Base-by-base conservation (phyloP, 495 filamentous ascomycete genomes). In the Friedmanniomyces endolithicus region DNA sequence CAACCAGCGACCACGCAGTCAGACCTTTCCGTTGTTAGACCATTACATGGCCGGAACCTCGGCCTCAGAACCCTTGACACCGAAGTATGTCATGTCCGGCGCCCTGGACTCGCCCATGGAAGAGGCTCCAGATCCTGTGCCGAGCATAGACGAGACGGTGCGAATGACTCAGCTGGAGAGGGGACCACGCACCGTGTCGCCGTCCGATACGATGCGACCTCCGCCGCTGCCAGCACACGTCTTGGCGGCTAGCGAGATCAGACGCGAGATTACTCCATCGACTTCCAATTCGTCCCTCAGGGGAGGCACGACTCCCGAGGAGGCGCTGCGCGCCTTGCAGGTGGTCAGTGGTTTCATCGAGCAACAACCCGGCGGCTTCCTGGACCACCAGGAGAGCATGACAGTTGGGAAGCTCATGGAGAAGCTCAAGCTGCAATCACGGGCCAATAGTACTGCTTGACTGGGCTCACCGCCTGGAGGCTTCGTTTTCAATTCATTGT, bases 351-450 rank as follows among this genome's bases (percentile, higher is more conserved):
- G 75, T 50, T 97, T 88, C 67, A 86, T 96, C 68, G 77, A 86
- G 59, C 79, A 83, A 44, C 81, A 88, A 61, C 80, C 84, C 1
- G 66, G 78, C 1, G 80, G 78, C 0, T 78, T 83, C 20, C 75
- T 86, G 40, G 84, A 90, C 63, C 83, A 87, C 29, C 81, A 88
- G 65, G 92, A 97, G 57, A 94, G 85, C 67, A 59, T 88, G 49
- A 81, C 82, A 31, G 84, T 98, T 48, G 78, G 86, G 8, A 90
- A 87, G 60, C 70, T 96, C 60, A 90, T 90, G 67, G 85, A 94
- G 68, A 88, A 89, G 65, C 76, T 96, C n/a, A 82, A 84, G 58
- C 67, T 92, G 23, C 79, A 83, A 29, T 58, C 71, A 76, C 33
- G 56, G 20, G 43, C 51, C 23, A 53, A 22, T 39, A 53, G 39